Percentiles rank a stretch among this genome's conserved stretches.
Conservation (phyloP, 768 basidiomycete genomes). For the Russula virescens region DNA sequence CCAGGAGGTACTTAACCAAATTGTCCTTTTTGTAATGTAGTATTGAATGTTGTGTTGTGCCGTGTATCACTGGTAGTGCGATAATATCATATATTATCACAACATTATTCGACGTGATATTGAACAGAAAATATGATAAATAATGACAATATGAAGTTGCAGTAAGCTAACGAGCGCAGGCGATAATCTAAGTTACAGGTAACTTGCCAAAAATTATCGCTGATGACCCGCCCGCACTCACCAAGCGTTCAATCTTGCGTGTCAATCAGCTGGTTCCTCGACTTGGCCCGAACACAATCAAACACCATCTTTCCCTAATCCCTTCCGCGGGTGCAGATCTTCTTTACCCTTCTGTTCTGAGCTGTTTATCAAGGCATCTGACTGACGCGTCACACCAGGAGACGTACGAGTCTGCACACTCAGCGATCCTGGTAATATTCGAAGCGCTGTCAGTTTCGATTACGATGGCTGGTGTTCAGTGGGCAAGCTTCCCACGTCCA, state of each 20-base stretch:
- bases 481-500: slow-evolving; percentile 1
- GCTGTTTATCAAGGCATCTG: slow-evolving; percentile 45
- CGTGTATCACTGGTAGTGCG: too few relatives aligned
- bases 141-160: too few relatives aligned
- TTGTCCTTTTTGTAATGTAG: too few relatives aligned
- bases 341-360: slow-evolving; percentile 7
- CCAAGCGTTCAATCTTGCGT: slow-evolving; percentile 58
- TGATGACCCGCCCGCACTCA: slow-evolving; percentile 26
- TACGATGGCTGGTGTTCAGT: slow-evolving; percentile 4
- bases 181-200: too few relatives aligned
- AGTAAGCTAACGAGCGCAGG: too few relatives aligned
- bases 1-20: too few relatives aligned
- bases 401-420: slow-evolving; percentile 84
- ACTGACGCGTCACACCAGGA: slow-evolving; percentile 55
- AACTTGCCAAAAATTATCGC: too few relatives aligned
- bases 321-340: slow-evolving; percentile 48
- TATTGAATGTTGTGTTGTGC: too few relatives aligned
- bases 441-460: slow-evolving; percentile 34
- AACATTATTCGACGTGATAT: too few relatives aligned
- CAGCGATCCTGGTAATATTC: slow-evolving; percentile 72
- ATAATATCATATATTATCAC: too few relatives aligned
- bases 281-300: slow-evolving; percentile 48
- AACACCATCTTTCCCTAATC: slow-evolving; percentile 54
- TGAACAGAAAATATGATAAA: too few relatives aligned
- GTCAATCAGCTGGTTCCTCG: slow-evolving; percentile 73